Evolutionary conservation across 805 yeast genomes (phyloP).

Genomic region (Starmerella floris): DNA sequence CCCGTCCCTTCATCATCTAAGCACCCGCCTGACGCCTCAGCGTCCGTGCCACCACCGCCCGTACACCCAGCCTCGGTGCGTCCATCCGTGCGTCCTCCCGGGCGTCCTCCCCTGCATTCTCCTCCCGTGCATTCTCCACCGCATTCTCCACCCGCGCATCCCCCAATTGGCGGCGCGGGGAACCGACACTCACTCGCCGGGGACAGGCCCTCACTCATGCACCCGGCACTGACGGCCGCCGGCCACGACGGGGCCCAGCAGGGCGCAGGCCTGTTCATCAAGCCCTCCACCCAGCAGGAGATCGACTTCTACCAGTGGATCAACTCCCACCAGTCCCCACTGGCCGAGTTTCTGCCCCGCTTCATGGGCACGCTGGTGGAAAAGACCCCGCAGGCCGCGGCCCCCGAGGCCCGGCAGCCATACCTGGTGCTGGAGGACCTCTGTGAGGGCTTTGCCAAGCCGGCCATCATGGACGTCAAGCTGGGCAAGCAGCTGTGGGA

Average conservation of each 20-base stretch:
- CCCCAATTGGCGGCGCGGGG: too few relatives aligned
- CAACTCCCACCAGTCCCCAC: constrained; percentile 15
- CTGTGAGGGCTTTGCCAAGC: constrained; percentile 45
- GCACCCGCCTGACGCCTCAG: too few relatives aligned
- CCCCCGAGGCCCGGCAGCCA: constrained; percentile 2
- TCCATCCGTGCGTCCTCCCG: too few relatives aligned
- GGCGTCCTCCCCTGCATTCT: too few relatives aligned
- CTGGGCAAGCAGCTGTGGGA: constrained; percentile 65
- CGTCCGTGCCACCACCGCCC: too few relatives aligned
- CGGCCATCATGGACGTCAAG: constrained; percentile 72
- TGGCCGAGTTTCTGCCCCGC: constrained; percentile 36
- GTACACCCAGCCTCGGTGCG: too few relatives aligned
- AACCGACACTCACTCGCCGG: too few relatives aligned
- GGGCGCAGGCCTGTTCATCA: constrained; percentile 58
- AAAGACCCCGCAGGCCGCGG: neutral
- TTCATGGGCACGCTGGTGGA: constrained; percentile 46
- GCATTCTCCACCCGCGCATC: too few relatives aligned
- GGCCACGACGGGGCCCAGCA: constrained; percentile 76
- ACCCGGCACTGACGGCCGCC: constrained; percentile 52
- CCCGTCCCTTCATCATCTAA: too few relatives aligned
- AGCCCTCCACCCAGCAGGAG: constrained; percentile 53
- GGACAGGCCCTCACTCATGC: too few relatives aligned
- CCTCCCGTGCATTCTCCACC: too few relatives aligned
- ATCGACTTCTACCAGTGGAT: constrained; percentile 52
- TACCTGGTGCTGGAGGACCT: constrained; percentile 60